Evolutionary conservation across 805 yeast species (phyloP).

Genomic region (Suhomyces tanzawaensis): DNA sequence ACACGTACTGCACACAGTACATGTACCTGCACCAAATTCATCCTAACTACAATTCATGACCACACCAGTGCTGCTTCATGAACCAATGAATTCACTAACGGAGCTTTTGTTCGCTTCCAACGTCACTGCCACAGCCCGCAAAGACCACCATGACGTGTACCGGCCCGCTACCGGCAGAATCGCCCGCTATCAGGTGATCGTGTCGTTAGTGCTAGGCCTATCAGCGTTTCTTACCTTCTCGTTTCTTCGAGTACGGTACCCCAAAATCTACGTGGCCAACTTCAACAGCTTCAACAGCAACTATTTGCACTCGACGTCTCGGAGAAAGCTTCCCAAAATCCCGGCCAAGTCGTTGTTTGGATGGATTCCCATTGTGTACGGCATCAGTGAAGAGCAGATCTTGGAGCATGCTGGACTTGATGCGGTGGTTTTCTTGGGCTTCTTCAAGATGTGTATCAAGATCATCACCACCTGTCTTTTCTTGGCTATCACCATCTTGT

Average conservation of each 20-base stretch:
- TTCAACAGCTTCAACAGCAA: conserved; percentile 45
- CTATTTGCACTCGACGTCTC: conserved; percentile 41
- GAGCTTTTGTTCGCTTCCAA: neutral
- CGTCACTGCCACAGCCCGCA: neutral
- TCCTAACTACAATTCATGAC: neutral
- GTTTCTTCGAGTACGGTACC: conserved; percentile 66
- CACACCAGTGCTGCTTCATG: neutral
- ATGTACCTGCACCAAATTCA: neutral
- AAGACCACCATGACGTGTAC: conserved; percentile 4
- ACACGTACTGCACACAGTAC: neutral
- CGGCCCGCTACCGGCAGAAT: conserved; percentile 43
- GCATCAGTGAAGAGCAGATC: conserved; percentile 69
- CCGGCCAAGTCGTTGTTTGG: conserved; percentile 63
- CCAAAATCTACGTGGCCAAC: conserved; percentile 83
- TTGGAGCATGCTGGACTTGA: conserved; percentile 90
- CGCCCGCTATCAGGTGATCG: conserved; percentile 71
- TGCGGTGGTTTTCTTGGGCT: conserved; percentile 87
- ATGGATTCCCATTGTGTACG: conserved; percentile 71
- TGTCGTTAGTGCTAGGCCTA: conserved; percentile 68
- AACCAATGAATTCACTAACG: neutral
- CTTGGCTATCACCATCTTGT: conserved; percentile 70
- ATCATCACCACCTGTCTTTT: conserved; percentile 61
- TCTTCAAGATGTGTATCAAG: conserved; percentile 84
- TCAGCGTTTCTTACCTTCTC: conserved; percentile 70
- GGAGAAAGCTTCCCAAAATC: conserved; percentile 56